phyloP scores from a whole-genome alignment of 2,329 filamentous ascomycete species.

The Cordyceps pruinosa region DNA sequence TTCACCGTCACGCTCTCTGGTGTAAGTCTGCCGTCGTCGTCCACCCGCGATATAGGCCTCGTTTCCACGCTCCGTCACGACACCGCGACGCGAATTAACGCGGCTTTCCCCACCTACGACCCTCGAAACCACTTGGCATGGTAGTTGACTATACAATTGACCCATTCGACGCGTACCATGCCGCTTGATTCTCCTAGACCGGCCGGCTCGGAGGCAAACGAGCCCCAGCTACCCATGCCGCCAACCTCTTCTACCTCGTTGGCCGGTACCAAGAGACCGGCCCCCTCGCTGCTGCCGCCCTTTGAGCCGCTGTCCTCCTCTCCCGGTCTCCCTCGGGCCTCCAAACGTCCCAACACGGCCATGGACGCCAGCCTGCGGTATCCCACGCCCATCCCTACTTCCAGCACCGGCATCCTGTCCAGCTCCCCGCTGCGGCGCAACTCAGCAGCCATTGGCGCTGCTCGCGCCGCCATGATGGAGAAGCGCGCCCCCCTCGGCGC shows the following conservation, averaged over 20 bases:
- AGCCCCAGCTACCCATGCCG: slow-evolving; percentile 12
- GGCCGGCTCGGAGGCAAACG: slow-evolving; percentile 2
- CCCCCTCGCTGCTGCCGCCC: slow-evolving; percentile 64
- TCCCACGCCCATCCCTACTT: slow-evolving; percentile 89
- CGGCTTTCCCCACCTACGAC: neutral
- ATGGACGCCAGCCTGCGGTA: slow-evolving; percentile 57
- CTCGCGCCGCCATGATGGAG: slow-evolving; percentile 24
- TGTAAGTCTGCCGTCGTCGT: slow-evolving; percentile 5
- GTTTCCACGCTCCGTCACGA: neutral
- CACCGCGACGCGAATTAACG: slow-evolving; percentile 8
- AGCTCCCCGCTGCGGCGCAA: slow-evolving; percentile 66
- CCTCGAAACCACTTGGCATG: neutral
- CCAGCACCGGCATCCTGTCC: slow-evolving; percentile 83
- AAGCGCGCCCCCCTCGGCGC: slow-evolving; percentile 78
- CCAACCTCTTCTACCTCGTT: slow-evolving; percentile 16
- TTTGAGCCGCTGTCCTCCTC: slow-evolving; percentile 78
- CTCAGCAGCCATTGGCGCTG: slow-evolving; percentile 50
- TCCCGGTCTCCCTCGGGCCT: slow-evolving; percentile 59
- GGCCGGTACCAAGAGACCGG: slow-evolving; percentile 52
- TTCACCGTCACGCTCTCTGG: neutral
- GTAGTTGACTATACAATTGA: neutral
- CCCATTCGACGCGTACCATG: slow-evolving; percentile 4
- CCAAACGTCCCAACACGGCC: slow-evolving; percentile 56
- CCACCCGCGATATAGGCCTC: neutral
- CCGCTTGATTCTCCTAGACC: slow-evolving; percentile 4